A percentile compares a stretch with the other conserved stretches of the same genome.
Conservation (phyloP, 805 yeast genomes). For the Candida railenensis region DNA sequence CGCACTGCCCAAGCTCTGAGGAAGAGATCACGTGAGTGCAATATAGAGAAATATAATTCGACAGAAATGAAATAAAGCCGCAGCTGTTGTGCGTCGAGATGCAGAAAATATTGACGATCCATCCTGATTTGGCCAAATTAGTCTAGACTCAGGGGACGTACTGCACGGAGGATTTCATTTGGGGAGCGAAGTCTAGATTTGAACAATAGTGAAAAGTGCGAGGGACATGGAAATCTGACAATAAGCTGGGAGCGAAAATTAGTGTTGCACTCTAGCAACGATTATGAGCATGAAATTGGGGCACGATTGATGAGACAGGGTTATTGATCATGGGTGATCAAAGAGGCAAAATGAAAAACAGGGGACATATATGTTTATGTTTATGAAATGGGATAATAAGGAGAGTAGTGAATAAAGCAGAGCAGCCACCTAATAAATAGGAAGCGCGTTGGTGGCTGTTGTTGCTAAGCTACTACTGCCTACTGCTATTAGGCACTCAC, state of each 20-base stretch:
- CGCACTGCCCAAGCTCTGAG: neutral
- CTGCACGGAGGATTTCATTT: neutral
- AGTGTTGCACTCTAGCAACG: neutral
- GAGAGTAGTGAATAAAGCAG: too few species aligned
- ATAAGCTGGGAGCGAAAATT: neutral
- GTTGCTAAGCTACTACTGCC: too few species aligned
- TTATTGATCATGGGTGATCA: neutral
- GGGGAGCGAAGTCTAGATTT: neutral
- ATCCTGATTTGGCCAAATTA: neutral
- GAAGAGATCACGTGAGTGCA: too few species aligned
- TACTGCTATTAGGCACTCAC: too few species aligned
- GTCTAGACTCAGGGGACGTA: constrained; percentile 1
- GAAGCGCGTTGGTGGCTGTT: too few species aligned
- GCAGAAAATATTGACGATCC: neutral
- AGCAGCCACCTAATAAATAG: too few species aligned
- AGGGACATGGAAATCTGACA: neutral
- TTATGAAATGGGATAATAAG: neutral
- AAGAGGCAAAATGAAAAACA: too few species aligned
- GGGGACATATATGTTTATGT: neutral
- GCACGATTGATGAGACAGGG: neutral
- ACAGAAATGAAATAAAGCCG: too few species aligned
- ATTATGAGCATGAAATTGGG: neutral
- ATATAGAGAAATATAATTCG: too few species aligned
- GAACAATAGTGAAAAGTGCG: neutral
- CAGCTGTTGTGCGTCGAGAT: neutral